Conservation (phyloP, 2,329 filamentous ascomycete genomes). For the Pseudocercospora macadamiae region DNA sequence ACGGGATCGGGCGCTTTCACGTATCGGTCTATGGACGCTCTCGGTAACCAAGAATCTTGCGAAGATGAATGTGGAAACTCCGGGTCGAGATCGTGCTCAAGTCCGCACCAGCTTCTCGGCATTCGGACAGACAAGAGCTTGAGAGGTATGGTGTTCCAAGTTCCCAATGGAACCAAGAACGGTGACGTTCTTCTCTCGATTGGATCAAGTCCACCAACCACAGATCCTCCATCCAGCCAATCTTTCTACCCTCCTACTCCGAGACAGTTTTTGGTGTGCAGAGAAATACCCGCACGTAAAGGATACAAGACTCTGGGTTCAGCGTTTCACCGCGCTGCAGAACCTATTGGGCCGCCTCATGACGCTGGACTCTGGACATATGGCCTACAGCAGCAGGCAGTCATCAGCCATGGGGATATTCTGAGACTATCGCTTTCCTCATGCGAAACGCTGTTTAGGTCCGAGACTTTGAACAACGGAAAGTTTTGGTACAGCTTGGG, state of each 20-base stretch:
- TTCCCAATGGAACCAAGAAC: background rate
- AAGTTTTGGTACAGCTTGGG: background rate
- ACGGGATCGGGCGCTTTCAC: too few species aligned
- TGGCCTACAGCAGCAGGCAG: too few species aligned
- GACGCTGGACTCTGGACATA: too few species aligned
- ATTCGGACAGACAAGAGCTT: background rate
- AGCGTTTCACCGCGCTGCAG: background rate
- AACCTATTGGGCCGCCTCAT: background rate
- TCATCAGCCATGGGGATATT: too few species aligned
- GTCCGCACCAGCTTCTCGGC: background rate
- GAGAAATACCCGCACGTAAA: background rate
- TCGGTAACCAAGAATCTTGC: too few species aligned
- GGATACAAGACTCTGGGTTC: background rate
- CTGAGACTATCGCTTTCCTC: too few species aligned
- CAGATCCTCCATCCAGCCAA: background rate
- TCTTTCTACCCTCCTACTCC: background rate
- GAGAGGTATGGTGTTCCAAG: background rate
- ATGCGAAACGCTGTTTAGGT: too few species aligned
- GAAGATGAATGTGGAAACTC: background rate
- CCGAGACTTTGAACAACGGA: too few species aligned
- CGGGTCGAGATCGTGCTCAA: background rate
- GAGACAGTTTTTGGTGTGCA: background rate
- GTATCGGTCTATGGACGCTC: too few species aligned
- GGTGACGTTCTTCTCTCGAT: background rate
- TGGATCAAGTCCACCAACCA: background rate